phyloP scores from a whole-genome alignment of 306 rosid species.

The Vicia sativa region DNA sequence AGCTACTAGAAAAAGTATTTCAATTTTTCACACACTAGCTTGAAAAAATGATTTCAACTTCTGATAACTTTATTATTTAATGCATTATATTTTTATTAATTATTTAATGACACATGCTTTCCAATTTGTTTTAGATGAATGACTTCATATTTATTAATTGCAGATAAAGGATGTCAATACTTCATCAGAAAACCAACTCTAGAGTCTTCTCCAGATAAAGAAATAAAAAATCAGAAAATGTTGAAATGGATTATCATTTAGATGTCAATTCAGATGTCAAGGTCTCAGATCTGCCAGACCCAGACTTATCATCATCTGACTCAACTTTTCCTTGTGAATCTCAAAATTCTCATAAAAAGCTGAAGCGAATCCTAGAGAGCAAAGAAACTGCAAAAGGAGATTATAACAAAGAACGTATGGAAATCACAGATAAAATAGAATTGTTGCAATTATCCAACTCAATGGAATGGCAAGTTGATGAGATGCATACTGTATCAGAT shows the following conservation, averaged over 20 bases:
- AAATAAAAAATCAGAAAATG: background rate
- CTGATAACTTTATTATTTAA: background rate
- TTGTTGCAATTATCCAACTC: slow-evolving; percentile 42
- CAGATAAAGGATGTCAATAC: slow-evolving; percentile 43
- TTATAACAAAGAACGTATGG: slow-evolving; percentile 34
- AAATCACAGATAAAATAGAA: slow-evolving; percentile 38
- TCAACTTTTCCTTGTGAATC: background rate
- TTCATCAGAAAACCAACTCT: background rate
- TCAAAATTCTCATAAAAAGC: background rate
- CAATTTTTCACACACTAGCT: background rate
- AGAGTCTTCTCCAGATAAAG: background rate
- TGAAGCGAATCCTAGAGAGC: background rate
- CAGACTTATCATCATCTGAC: background rate
- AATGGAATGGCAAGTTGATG: slow-evolving; percentile 39
- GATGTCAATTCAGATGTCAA: slow-evolving; percentile 1
- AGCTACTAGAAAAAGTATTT: no score
- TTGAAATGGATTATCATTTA: background rate
- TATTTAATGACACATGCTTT: slow-evolving; percentile 15
- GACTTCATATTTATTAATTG: slow-evolving; percentile 14
- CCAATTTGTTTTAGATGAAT: background rate
- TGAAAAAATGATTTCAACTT: background rate
- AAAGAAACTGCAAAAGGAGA: background rate
- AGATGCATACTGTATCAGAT: slow-evolving; percentile 38
- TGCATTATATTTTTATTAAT: background rate
- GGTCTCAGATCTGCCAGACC: no score